Evolutionary conservation across 2,329 filamentous ascomycete genomes (phyloP).

Genomic region (Aspergillus fischeri): DNA sequence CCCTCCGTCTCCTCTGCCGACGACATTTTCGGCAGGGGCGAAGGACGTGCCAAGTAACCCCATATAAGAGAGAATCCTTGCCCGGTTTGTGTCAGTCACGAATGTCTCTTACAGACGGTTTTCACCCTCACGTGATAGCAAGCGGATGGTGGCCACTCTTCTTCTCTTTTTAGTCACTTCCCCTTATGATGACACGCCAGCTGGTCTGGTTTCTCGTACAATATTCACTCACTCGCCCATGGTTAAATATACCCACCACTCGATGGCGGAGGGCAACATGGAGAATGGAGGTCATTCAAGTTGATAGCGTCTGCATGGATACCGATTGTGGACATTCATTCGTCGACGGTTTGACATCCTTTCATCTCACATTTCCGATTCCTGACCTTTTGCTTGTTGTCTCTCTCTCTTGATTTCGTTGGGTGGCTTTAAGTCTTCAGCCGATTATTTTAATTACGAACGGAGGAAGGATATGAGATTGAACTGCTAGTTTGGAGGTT

Average conservation of each 20-base stretch:
- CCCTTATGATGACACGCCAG: background rate
- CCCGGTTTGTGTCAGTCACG: background rate
- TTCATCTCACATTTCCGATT: background rate
- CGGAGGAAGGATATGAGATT: background rate
- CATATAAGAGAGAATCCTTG: background rate
- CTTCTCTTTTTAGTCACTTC: background rate
- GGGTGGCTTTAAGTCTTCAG: background rate
- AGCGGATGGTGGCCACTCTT: background rate
- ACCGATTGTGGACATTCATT: background rate
- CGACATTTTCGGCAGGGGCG: constrained; percentile 6
- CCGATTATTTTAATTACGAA: constrained; percentile 1
- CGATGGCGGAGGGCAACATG: background rate
- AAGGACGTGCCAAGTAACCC: constrained; percentile 2
- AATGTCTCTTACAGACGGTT: background rate
- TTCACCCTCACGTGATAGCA: background rate
- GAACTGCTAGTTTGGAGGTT: background rate
- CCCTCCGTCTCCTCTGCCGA: constrained; percentile 11
- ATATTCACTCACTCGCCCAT: background rate
- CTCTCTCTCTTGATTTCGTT: background rate
- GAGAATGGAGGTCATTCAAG: background rate
- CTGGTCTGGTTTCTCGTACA: background rate
- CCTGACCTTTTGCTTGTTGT: background rate
- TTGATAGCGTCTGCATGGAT: background rate
- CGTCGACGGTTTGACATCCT: background rate
- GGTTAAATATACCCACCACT: background rate